Evolutionary conservation across 2,329 filamentous ascomycete species (phyloP).

Genomic region (Neurospora sp.): DNA sequence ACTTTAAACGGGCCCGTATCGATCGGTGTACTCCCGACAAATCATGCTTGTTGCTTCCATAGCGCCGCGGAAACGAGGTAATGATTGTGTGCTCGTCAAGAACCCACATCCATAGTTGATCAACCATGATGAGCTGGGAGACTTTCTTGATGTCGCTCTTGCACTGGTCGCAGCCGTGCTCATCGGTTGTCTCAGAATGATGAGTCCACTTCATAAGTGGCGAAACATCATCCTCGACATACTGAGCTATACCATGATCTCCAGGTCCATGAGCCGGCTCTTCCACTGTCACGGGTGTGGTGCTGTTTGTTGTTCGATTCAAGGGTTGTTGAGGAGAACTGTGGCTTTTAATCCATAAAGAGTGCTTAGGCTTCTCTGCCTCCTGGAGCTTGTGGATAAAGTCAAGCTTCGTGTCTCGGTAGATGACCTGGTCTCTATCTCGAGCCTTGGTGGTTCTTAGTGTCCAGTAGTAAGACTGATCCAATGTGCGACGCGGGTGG

Average conservation of each 20-base stretch:
- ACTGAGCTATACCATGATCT: background rate
- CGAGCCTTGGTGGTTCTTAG: slow-evolving; percentile 22
- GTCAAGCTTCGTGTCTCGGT: slow-evolving; percentile 11
- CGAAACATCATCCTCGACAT: background rate
- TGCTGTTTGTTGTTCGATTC: background rate
- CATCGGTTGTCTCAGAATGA: slow-evolving; percentile 5
- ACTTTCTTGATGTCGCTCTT: slow-evolving; percentile 19
- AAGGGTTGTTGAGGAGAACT: background rate
- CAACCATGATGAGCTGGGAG: slow-evolving; percentile 21
- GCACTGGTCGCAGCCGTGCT: slow-evolving; percentile 16
- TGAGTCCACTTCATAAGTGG: slow-evolving; percentile 1
- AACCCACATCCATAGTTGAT: slow-evolving; percentile 25
- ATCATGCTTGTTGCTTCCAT: slow-evolving; percentile 25
- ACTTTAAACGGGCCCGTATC: slow-evolving; percentile 7
- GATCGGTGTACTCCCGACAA: slow-evolving; percentile 13
- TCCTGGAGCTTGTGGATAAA: slow-evolving; percentile 1
- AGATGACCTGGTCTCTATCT: slow-evolving; percentile 34
- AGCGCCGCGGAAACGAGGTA: slow-evolving; percentile 27
- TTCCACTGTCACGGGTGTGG: accelerated
- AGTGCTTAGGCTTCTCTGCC: background rate
- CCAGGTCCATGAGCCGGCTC: background rate
- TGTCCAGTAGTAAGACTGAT: slow-evolving; percentile 29
- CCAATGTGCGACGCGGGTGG: slow-evolving; percentile 35
- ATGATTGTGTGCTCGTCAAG: slow-evolving; percentile 22
- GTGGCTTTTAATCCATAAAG: background rate